Evolutionary conservation across 495 filamentous ascomycete genomes (phyloP), one percentile per base, ranked within the genome.

Genomic region (Neurospora discreta): DNA sequence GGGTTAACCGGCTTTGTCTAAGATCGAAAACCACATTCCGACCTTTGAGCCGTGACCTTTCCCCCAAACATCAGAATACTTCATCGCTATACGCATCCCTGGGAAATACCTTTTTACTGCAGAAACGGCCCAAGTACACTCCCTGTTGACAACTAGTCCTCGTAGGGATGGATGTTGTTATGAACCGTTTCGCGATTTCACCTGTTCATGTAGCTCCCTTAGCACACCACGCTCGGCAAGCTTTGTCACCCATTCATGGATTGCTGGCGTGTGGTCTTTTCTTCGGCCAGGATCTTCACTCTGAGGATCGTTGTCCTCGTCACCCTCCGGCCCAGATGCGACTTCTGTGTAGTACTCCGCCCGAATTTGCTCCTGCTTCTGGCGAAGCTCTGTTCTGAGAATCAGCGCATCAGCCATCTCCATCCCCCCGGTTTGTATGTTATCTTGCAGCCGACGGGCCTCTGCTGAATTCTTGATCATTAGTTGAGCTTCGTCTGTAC

Each of bases 231-330:
- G 82, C 43, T 81, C 78, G 1, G 82, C 82, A 13, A 85, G 76
- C 70, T 73, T 79, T 30, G 73, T 75, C 23, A 84, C 80, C 84
- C 84, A 85, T 38, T 78, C 75, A 58, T 85, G 84, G 4, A 85
- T 74, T 2, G 81, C 81, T 0, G 77, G 80, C 5, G 80, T 82
- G 70, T 81, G 80, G 68, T 85, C 82, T 44, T 78, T 78, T 70
- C 77, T 81, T 3, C 83, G 77, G 2, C 80, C 80, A 9, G 75
- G 75, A 16, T 80, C 70, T 26, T 60, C 74, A 38, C 73, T 77
- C 20, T 76, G 74, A 38, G 77, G 73, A 10, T 78, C 78, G 23
- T 75, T 72, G 9, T 74, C 70, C 3, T 65, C 52, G 7, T 33
- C 52, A 4, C 52, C 52, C 15, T 65, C 52, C 26, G 52, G 23